Evolutionary conservation across 306 rosid species (phyloP), one percentile per base, ranked within the genome.

Genomic region (Rosa multiflora): DNA sequence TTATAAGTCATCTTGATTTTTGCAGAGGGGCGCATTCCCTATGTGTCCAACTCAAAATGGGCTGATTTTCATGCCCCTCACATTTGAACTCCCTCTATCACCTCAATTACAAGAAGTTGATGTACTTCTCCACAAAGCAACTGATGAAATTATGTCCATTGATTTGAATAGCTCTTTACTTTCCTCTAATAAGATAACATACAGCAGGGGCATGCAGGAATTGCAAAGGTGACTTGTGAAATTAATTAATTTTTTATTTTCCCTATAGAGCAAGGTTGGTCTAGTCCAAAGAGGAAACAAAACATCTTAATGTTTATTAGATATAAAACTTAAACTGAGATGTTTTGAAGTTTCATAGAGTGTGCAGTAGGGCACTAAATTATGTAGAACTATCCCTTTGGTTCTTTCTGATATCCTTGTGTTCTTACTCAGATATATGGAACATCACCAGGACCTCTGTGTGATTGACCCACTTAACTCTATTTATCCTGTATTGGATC

Each of bases 1-100:
- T 74, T 21, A 58, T 55, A 8, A 10, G 21, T 20, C 70, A 44
- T 71, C 67, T 77, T 74, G 15, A 26, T 32, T 73, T n/a, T 81
- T 83, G 71, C 87, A 85, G 89, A 91, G 98, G 90, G 98, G 99
- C 80, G 98, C 96, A 58, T 92, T 95, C 76, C 97, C 99, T 63
- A 77, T 95, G 79, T 86, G 79, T 84, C 97, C 99, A 69, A 89
- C 89, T 43, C 82, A 79, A 67, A 90, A 88, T 72, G 96, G 94
- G 76, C 84, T 95, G 87, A 88, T 92, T 90, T 95, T 95, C 66
- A 56, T 85, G 72, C 98, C 94, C 89, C 89, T 95, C 80, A 71
- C 82, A 1, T 83, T 89, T 70, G 93, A 89, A 81, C 84, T 92
- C 10, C 89, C 99, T 67, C 85, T 95, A 77, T 37, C 87, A 67